These are phyloP conservation scores for Catharanthus roseus DNA, from an alignment of 257 asterid species.

Conservation along the genomic window DNA sequence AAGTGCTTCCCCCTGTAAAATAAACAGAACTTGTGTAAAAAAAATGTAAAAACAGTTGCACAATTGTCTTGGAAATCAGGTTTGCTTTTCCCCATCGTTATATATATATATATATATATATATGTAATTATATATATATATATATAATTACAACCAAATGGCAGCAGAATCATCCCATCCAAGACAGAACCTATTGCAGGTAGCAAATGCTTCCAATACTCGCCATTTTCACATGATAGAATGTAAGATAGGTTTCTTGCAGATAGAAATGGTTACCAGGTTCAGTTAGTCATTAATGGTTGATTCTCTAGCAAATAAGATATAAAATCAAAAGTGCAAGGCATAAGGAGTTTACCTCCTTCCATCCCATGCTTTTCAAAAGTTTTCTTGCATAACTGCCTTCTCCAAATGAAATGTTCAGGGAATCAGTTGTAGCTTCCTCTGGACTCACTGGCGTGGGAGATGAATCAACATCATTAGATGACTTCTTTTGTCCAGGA, in stretches of 20 bases:
- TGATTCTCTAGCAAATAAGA: too few relatives aligned
- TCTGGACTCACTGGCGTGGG: slow-evolving; percentile 40
- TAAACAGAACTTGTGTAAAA: background rate
- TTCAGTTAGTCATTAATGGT: slow-evolving; percentile 1
- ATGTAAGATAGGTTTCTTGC: background rate
- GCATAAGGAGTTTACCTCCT: slow-evolving; percentile 56
- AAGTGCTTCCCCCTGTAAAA: slow-evolving; percentile 74
- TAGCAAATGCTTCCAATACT: background rate
- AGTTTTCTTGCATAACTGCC: slow-evolving; percentile 87
- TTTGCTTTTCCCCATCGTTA: background rate
- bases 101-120: background rate
- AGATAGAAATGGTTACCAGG: background rate
- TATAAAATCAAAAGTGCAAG: background rate
- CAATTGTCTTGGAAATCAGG: background rate
- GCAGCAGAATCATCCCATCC: background rate
- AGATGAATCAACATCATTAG: slow-evolving; percentile 26
- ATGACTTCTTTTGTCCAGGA: slow-evolving; percentile 75
- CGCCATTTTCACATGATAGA: background rate
- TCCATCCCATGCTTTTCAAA: slow-evolving; percentile 96
- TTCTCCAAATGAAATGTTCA: slow-evolving; percentile 66
- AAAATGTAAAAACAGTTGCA: background rate
- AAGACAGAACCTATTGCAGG: background rate
- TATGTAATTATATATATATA: background rate
- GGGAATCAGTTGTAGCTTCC: slow-evolving; percentile 71
- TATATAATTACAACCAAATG: background rate